Base-by-base conservation (phyloP, 345 rosid species). In the Eucalyptus virginea region DNA sequence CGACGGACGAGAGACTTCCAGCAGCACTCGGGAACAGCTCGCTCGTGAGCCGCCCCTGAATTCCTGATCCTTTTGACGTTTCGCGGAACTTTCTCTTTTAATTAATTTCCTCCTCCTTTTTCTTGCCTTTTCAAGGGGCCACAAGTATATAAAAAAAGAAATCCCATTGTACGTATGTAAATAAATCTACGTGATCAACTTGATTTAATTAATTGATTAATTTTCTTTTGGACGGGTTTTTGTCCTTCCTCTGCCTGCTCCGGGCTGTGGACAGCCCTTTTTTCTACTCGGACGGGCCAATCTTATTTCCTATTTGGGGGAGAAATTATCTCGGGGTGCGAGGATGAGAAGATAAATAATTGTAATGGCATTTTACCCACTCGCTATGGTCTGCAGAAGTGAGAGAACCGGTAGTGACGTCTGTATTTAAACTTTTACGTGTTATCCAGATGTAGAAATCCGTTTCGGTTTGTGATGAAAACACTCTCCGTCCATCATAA, bases 241-340 rank as follows among this genome's bases (percentile, higher is more conserved):
- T 62, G 34, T 30, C 72, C 72, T 19, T 30, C 34, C 72, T 30
- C 72, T 12, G 72, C 34, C 17, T 3, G 17, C 72, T 62, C 32
- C 18, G 8, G 72, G 4, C 2, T 21, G 24, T 1, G 18, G 67
- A 1, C 72, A 18, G 17, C 58, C 72, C 17, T 37, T 62, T 30
- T 62, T 60, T 58, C 14, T 62, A 30, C 16, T 7, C 16, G 8
- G 69, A 62, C 34, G 15, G 69, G 37, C 1, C 72, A 4, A 62
- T 21, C 11, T 52, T 30, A 18, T 30, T 62, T 14, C 34, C 34
- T 13, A 30, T 62, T 30, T 9, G 18, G 34, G 34, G 37, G 4
- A 30, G 18, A 30, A 30, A 6, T 62, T 30, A 30, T 62, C 18
- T 30, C 4, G 18, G 0, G 0, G 7, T 6, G 67, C n/a, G 8